These are phyloP conservation scores for Candida xyloterini DNA, from an alignment of 805 yeast species.

Conservation along the genomic window DNA sequence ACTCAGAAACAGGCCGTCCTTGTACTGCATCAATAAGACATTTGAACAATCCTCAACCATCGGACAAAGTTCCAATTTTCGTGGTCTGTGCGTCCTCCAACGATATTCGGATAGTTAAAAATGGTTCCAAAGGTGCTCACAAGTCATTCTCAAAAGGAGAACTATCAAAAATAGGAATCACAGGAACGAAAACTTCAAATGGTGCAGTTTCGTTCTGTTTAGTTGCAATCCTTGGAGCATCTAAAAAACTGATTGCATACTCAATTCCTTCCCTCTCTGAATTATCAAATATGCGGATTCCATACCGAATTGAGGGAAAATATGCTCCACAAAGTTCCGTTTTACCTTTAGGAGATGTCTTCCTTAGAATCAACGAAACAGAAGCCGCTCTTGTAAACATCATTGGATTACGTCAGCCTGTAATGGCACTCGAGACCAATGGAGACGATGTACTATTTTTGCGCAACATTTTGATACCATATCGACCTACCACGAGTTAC, in stretches of 20 bases:
- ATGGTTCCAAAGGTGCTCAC: slow-evolving; percentile 63
- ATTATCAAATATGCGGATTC: slow-evolving; percentile 45
- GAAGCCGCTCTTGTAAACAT: slow-evolving; percentile 53
- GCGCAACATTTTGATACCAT: slow-evolving; percentile 63
- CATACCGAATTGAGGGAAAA: slow-evolving; percentile 39
- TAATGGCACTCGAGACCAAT: slow-evolving; percentile 27
- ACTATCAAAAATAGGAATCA: slow-evolving; percentile 48
- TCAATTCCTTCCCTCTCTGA: slow-evolving; percentile 66
- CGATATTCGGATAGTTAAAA: slow-evolving; percentile 61
- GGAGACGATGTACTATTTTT: slow-evolving; percentile 63
- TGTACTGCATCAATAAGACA: slow-evolving; percentile 61
- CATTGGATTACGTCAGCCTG: slow-evolving; percentile 41
- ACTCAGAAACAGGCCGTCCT: slow-evolving; percentile 57
- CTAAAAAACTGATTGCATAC: slow-evolving; percentile 31
- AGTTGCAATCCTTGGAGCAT: slow-evolving; percentile 28
- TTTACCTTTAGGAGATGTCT: slow-evolving; percentile 46
- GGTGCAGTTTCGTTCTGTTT: slow-evolving; percentile 29
- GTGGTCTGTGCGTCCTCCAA: slow-evolving; percentile 51
- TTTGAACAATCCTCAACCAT: slow-evolving; percentile 40
- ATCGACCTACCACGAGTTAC: slow-evolving; percentile 76
- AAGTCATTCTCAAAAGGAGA: slow-evolving; percentile 54
- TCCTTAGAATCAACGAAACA: slow-evolving; percentile 52
- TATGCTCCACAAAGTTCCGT: slow-evolving; percentile 44
- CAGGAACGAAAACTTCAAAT: slow-evolving; percentile 33
- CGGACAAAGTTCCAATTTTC: slow-evolving; percentile 62